These are phyloP conservation scores for Eutypa lata DNA, from an alignment of 2,329 filamentous ascomycete species.

Conservation along the genomic window DNA sequence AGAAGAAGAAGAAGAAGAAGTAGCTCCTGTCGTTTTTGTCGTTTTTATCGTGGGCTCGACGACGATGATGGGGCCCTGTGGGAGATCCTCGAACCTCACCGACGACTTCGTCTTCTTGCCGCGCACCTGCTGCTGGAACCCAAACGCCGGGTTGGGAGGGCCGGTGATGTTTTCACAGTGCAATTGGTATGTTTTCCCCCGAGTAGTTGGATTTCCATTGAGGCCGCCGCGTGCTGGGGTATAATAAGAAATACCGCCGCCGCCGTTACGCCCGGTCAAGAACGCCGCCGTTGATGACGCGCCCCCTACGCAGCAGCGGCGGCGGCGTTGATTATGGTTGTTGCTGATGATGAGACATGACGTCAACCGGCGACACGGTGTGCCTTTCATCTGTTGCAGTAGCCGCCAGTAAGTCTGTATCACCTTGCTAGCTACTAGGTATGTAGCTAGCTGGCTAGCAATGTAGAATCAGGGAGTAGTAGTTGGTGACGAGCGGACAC, in stretches of 20 bases:
- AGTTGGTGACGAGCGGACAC: too few relatives aligned
- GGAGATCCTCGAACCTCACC: conserved; percentile 54
- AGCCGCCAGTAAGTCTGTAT: background rate
- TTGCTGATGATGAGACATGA: background rate
- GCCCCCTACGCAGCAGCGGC: background rate
- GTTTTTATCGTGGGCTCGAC: too few relatives aligned
- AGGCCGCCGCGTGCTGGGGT: too few relatives aligned
- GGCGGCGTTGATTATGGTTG: background rate
- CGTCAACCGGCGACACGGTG: background rate
- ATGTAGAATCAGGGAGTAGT: too few relatives aligned
- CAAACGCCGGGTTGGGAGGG: background rate
- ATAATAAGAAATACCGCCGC: too few relatives aligned
- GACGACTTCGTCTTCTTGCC: conserved; percentile 55
- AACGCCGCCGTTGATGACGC: background rate
- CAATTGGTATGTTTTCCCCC: too few relatives aligned
- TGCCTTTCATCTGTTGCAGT: background rate
- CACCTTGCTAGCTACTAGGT: background rate
- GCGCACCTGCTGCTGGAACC: conserved; percentile 27
- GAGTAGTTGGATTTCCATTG: too few relatives aligned
- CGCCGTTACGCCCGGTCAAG: too few relatives aligned
- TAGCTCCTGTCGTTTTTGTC: too few relatives aligned
- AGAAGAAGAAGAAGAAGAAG: too few relatives aligned
- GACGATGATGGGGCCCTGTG: conserved; percentile 44
- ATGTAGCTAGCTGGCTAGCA: too few relatives aligned
- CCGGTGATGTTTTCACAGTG: too few relatives aligned